These are phyloP conservation scores for Sistotremastrum suecicum DNA, from an alignment of 768 basidiomycete genomes.

Conservation along the genomic window DNA sequence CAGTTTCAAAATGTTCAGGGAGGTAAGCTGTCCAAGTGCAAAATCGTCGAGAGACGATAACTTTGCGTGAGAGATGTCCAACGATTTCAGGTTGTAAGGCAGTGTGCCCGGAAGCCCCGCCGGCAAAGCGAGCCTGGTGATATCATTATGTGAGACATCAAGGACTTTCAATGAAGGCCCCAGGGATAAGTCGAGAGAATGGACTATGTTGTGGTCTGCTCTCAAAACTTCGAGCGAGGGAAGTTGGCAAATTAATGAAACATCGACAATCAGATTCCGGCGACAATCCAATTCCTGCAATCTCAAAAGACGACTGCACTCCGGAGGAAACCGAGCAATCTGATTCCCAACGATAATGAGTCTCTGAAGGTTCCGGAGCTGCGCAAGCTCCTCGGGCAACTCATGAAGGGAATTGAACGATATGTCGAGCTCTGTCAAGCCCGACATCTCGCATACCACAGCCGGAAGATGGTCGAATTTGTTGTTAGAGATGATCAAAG, in stretches of 20 bases:
- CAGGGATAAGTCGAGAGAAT: slow-evolving; percentile 65
- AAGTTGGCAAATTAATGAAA: slow-evolving; percentile 52
- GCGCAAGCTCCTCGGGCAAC: slow-evolving; percentile 69
- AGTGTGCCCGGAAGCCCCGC: slow-evolving; percentile 27
- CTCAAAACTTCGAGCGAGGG: slow-evolving; percentile 53
- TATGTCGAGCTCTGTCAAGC: slow-evolving; percentile 76
- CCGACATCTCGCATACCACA: slow-evolving; percentile 57
- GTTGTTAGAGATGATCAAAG: slow-evolving; percentile 93
- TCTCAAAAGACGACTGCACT: slow-evolving; percentile 38
- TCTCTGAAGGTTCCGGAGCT: slow-evolving; percentile 50
- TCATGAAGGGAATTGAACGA: slow-evolving; percentile 86
- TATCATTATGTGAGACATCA: slow-evolving; percentile 78
- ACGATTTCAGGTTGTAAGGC: slow-evolving; percentile 48
- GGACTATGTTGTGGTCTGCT: slow-evolving; percentile 75
- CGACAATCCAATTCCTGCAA: slow-evolving; percentile 71
- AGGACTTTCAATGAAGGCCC: slow-evolving; percentile 52
- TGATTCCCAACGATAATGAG: slow-evolving; percentile 81
- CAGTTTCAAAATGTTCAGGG: slow-evolving; percentile 57
- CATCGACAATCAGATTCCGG: slow-evolving; percentile 68
- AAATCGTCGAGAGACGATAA: slow-evolving; percentile 70
- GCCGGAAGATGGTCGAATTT: slow-evolving; percentile 66
- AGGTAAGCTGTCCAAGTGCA: slow-evolving; percentile 56
- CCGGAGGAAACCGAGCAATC: slow-evolving; percentile 54
- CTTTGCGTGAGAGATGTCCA: slow-evolving; percentile 83
- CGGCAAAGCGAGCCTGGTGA: slow-evolving; percentile 55